Evolutionary conservation across 23 red algal species (phyloP), one percentile per base, ranked within the genome.

Genomic region (Rhodosorus marinus): DNA sequence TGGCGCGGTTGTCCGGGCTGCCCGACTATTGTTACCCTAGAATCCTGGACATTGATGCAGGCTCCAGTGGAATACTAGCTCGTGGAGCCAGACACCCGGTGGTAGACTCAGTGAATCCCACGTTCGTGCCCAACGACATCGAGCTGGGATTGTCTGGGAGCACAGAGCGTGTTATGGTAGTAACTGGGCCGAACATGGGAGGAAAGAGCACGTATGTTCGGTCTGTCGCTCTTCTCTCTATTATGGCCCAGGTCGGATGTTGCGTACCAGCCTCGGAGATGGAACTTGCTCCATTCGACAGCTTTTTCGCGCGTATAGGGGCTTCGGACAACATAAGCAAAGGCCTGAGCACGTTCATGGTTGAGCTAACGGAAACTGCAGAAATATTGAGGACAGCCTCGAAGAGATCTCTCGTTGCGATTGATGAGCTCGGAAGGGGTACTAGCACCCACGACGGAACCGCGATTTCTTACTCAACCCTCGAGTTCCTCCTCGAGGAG

Each of bases 281-380:
- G 14, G 15, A 19, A 28, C 25, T 94, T 27, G 68, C 61, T 54
- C 35, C 84, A 36, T 35, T 64, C 24, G 77, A 84, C 42, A 28
- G 71, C 38, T 72, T 94, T 20, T 94, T 84, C 53, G 84, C 87
- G 21, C 57, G 87, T 19, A 79, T 94, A 17, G 87, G 87, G 1
- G 87, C 87, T 26, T 71, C 80, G 14, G 87, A 94, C 59, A 79
- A 94, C 49, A 45, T 94, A 19, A 62, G 67, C 11, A 62, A 62
- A 5, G 87, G 75, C 25, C 69, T 74, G 59, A 75, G 67, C 35
- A 94, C 87, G 28, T 94, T 94, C 62, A 66, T 78, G 48, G 77
- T 94, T 24, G 87, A 94, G 59, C 83, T 94, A 79, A 59, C 70
- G 7, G 87, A 94, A 43, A 94, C 87, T 33, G 75, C 76, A 33